Conservation (phyloP, 2,329 filamentous ascomycete genomes). For the Shiraia sp. region DNA sequence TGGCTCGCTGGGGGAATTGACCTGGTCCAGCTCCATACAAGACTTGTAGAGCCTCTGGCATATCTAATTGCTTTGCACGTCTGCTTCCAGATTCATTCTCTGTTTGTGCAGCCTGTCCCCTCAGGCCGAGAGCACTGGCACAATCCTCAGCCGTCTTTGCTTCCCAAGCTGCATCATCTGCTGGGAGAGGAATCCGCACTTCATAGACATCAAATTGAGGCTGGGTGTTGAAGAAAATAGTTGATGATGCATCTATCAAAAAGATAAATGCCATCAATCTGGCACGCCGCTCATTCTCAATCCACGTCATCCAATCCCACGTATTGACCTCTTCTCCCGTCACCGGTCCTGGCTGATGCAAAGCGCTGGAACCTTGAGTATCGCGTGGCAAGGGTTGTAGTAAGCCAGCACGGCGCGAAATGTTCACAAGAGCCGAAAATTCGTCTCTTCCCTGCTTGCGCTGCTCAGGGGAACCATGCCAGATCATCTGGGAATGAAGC, state of each 20-base stretch:
- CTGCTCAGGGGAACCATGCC: conserved; percentile 71
- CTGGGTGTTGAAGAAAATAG: conserved; percentile 71
- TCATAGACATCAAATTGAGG: conserved; percentile 67
- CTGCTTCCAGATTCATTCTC: conserved; percentile 66
- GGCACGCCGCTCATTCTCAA: conserved; percentile 71
- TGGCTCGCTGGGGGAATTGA: conserved; percentile 66
- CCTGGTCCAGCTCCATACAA: conserved; percentile 62
- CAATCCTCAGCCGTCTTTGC: conserved; percentile 63
- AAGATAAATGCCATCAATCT: conserved; percentile 68
- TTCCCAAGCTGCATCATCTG: conserved; percentile 76
- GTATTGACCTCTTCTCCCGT: conserved; percentile 51
- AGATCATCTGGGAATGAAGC: conserved; percentile 65
- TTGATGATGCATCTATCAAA: conserved; percentile 66
- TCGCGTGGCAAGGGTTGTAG: conserved; percentile 56
- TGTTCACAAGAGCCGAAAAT: conserved; percentile 60
- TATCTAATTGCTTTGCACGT: conserved; percentile 65
- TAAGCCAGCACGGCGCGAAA: conserved; percentile 62
- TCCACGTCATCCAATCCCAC: conserved; percentile 70
- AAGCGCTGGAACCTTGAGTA: conserved; percentile 58
- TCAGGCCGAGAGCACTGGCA: conserved; percentile 66
- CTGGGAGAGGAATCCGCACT: conserved; percentile 68
- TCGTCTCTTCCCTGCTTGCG: conserved; percentile 65
- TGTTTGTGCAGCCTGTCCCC: conserved; percentile 60
- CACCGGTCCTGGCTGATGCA: conserved; percentile 60
- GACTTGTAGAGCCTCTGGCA: conserved; percentile 64